Percentiles rank a stretch among this genome's conserved stretches.
Conservation (phyloP, 345 rosid species). For the Aurinia saxatilis region DNA sequence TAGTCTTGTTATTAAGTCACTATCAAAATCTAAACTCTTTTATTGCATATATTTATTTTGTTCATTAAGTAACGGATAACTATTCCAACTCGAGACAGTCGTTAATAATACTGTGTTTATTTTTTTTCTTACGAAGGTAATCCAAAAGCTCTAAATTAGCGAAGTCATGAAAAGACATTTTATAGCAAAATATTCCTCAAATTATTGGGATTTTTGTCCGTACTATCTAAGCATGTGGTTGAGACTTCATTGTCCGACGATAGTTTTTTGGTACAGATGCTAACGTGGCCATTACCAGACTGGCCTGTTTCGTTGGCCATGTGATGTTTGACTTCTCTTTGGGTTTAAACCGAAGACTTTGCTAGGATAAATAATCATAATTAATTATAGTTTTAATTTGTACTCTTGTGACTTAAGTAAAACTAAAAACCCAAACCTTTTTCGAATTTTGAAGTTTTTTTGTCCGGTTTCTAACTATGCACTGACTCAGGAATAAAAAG, state of each 20-base stretch:
- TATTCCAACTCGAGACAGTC: no score
- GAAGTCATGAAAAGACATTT: conserved; percentile 1
- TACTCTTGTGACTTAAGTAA: conserved; percentile 1
- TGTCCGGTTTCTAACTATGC: background rate
- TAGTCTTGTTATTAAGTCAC: no score
- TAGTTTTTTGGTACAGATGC: background rate
- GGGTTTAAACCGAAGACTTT: background rate
- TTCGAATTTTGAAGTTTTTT: background rate
- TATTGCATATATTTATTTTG: no score
- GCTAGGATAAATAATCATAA: background rate
- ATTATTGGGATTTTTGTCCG: conserved; percentile 5
- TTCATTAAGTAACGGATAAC: no score
- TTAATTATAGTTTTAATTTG: background rate
- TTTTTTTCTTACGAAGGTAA: no score
- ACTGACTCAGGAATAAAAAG: background rate
- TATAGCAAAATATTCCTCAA: background rate
- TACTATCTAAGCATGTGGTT: conserved; percentile 18
- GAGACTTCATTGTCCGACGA: conserved; percentile 24
- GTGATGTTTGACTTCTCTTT: conserved; percentile 20
- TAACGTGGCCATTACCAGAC: conserved; percentile 9
- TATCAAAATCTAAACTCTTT: no score
- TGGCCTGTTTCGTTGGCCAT: conserved; percentile 4
- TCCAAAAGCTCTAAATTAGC: background rate
- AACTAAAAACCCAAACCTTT: background rate
- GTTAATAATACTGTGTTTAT: no score